Percentiles rank a stretch among this genome's conserved stretches.
phyloP scores from a whole-genome alignment of 139 green algal genomes.

The Chlorella sp. region DNA sequence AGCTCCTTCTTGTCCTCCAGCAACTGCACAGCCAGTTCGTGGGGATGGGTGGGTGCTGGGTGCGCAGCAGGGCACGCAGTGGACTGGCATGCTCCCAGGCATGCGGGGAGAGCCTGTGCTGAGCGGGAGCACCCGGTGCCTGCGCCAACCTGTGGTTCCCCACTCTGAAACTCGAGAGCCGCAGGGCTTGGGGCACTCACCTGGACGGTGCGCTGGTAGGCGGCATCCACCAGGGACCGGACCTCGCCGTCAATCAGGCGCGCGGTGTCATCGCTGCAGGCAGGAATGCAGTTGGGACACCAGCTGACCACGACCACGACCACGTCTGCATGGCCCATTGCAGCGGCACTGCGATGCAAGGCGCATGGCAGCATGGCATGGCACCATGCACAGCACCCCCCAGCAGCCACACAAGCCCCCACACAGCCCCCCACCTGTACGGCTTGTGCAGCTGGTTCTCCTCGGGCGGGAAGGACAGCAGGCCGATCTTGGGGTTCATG shows the following conservation, averaged over 20 bases:
- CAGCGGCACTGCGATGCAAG: no score
- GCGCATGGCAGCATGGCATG: no score
- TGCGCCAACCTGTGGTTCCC: no score
- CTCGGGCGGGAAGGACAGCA: conserved; percentile 94
- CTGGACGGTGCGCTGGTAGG: conserved; percentile 86
- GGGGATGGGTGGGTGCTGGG: not conserved
- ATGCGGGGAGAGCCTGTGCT: no score
- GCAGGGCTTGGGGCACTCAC: not conserved
- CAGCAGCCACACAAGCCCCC: no score
- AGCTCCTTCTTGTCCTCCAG: conserved; percentile 82
- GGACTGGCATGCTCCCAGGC: no score
- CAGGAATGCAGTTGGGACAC: no score
- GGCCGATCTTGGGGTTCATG: conserved; percentile 84
- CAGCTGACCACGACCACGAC: no score
- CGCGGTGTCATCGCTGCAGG: conserved; percentile 85
- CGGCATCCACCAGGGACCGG: conserved; percentile 77
- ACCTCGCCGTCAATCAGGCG: conserved; percentile 97
- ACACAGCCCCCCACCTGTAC: conserved; percentile 82
- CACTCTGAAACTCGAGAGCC: no score
- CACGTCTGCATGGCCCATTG: no score
- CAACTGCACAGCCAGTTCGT: conserved; percentile 45
- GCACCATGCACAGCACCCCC: no score
- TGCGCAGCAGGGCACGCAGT: not conserved
- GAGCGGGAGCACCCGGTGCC: no score
- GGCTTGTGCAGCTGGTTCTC: conserved; percentile 93